Conservation (phyloP, 805 yeast genomes). For the Ogataea zsoltii region DNA sequence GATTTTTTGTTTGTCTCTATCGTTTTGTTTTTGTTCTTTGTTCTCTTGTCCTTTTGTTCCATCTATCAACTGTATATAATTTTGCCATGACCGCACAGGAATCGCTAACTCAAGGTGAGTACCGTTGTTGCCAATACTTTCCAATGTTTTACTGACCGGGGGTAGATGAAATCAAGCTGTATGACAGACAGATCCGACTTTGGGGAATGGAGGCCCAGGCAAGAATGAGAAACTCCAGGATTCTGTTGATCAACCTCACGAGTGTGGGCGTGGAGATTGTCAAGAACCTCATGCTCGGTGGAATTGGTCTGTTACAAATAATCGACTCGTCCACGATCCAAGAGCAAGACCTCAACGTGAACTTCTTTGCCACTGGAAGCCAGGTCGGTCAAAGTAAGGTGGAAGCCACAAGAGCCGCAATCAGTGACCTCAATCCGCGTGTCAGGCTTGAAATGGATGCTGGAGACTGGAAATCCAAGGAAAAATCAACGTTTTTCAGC, state of each 20-base stretch:
- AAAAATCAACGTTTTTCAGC: constrained; percentile 40
- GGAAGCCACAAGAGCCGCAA: constrained; percentile 52
- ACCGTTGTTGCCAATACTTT: neutral
- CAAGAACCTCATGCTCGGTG: constrained; percentile 85
- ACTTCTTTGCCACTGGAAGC: constrained; percentile 64
- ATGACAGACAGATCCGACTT: constrained; percentile 90
- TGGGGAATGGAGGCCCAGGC: constrained; percentile 97
- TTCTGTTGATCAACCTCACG: constrained; percentile 70
- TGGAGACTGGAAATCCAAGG: constrained; percentile 27
- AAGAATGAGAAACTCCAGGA: constrained; percentile 66
- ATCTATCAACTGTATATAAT: neutral
- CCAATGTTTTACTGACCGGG: constrained; percentile 1
- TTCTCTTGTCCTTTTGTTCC: neutral
- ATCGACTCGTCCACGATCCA: constrained; percentile 56
- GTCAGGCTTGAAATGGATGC: constrained; percentile 57
- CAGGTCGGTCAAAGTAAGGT: constrained; percentile 60
- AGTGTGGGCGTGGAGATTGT: constrained; percentile 80
- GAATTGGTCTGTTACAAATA: constrained; percentile 76
- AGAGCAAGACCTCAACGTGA: constrained; percentile 68
- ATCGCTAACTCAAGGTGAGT: constrained; percentile 19
- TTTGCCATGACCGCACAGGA: neutral
- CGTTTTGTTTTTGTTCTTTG: neutral
- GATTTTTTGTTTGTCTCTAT: neutral
- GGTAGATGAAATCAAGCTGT: constrained; percentile 81
- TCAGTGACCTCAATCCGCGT: constrained; percentile 77